phyloP scores from a whole-genome alignment of 148 eudicot genomes.

The Rhododendron griersonianum region DNA sequence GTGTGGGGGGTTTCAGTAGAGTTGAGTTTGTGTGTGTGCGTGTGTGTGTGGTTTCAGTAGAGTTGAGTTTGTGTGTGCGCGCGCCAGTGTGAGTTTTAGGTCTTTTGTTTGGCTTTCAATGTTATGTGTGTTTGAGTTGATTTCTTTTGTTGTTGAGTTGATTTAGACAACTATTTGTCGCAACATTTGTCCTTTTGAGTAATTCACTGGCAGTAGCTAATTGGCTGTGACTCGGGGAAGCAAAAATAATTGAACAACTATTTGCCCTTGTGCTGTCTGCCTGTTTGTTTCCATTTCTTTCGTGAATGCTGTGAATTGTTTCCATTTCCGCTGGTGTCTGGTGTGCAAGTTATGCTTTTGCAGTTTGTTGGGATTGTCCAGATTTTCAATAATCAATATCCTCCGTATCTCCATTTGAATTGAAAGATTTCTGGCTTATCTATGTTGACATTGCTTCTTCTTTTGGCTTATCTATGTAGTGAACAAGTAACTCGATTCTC shows the following conservation, averaged over 20 bases:
- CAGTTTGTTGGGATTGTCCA: conserved; percentile 26
- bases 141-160: not conserved
- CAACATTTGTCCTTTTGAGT: not conserved
- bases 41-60: too few species aligned
- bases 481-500: too few species aligned
- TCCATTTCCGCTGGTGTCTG: too few species aligned
- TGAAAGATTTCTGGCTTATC: not conserved
- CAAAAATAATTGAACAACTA: not conserved
- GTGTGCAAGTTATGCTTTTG: not conserved
- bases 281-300: not conserved
- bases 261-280: not conserved
- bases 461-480: too few species aligned
- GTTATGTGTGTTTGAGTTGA: too few species aligned
- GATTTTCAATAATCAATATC: conserved; percentile 19
- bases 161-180: not conserved
- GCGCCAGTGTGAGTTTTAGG: too few species aligned
- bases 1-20: too few species aligned
- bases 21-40: too few species aligned
- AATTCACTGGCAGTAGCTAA: not conserved
- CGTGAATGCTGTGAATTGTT: too few species aligned
- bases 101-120: too few species aligned
- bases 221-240: not conserved
- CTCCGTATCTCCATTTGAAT: conserved; percentile 14
- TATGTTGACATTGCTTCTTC: too few species aligned
- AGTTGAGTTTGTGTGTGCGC: too few species aligned